Evolutionary conservation across 805 yeast genomes (phyloP).

Genomic region (Starmerella ratchasimensis): DNA sequence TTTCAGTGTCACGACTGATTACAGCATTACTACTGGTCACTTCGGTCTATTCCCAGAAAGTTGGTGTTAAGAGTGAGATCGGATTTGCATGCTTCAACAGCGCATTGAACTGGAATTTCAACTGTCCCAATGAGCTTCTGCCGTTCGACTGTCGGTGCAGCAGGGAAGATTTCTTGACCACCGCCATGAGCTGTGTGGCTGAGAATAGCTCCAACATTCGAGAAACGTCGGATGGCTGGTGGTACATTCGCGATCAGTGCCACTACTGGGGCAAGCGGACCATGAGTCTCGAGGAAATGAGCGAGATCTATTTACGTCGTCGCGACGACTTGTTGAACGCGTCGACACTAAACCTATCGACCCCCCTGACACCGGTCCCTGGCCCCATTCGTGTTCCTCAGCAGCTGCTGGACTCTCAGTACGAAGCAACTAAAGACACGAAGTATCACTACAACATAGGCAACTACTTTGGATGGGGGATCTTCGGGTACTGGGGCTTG

Average conservation of each 20-base stretch:
- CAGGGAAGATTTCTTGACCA: constrained; percentile 22
- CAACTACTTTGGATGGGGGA: constrained; percentile 21
- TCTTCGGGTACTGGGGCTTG: constrained; percentile 26
- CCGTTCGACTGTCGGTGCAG: constrained; percentile 22
- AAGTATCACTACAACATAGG: constrained; percentile 24
- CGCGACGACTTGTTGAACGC: constrained; percentile 9
- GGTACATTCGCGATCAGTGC: constrained; percentile 22
- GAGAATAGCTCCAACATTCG: constrained; percentile 15
- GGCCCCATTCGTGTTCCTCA: constrained; percentile 17
- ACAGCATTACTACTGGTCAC: too few relatives aligned
- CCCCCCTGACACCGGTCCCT: constrained; percentile 1
- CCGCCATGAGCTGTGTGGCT: constrained; percentile 23
- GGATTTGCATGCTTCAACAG: constrained; percentile 26
- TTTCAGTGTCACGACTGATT: too few relatives aligned
- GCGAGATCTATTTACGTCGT: constrained; percentile 23
- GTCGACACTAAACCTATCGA: constrained; percentile 1
- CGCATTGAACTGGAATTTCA: constrained; percentile 24
- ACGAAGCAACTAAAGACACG: constrained; percentile 19
- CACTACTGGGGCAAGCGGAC: constrained; percentile 22
- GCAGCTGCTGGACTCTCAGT: constrained; percentile 12
- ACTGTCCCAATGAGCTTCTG: constrained; percentile 20
- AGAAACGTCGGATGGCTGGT: constrained; percentile 20
- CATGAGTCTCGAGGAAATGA: constrained; percentile 20
- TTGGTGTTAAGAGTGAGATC: constrained; percentile 23
- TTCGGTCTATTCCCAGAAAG: constrained; percentile 23